These are phyloP conservation scores for Termitomyces eurrhizus DNA, from an alignment of 768 basidiomycete species.

Conservation along the genomic window DNA sequence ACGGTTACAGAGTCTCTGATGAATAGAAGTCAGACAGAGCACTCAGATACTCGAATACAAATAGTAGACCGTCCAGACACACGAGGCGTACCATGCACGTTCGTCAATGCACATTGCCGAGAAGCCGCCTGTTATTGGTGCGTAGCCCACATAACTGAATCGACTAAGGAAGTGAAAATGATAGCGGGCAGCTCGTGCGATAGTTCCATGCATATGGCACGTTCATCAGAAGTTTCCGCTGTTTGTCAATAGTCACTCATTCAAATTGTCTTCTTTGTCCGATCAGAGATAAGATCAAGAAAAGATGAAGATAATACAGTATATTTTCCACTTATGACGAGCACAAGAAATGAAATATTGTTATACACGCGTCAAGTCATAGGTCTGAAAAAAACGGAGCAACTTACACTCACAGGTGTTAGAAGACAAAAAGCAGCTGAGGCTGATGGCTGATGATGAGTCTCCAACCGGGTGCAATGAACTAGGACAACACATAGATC, in stretches of 20 bases:
- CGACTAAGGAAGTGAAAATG: neutral
- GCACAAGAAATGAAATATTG: too few relatives aligned
- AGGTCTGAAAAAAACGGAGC: too few relatives aligned
- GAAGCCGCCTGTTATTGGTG: neutral
- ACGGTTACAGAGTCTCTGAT: neutral
- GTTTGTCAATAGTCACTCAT: neutral
- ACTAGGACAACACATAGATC: too few relatives aligned
- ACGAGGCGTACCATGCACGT: constrained; percentile 1
- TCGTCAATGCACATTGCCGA: neutral
- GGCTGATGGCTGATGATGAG: too few relatives aligned
- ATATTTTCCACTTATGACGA: too few relatives aligned
- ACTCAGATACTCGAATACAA: neutral
- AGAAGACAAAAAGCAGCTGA: too few relatives aligned
- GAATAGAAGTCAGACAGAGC: neutral
- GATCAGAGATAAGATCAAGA: constrained; percentile 31
- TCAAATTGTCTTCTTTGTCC: constrained; percentile 15
- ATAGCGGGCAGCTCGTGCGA: neutral
- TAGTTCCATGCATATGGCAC: neutral
- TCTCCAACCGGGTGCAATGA: too few relatives aligned
- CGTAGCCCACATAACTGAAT: neutral
- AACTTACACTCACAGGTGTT: too few relatives aligned
- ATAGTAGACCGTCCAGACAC: neutral
- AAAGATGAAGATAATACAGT: neutral
- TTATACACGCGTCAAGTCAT: too few relatives aligned
- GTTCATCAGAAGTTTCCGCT: neutral